Percentiles rank a stretch among this genome's conserved stretches.
Conservation (phyloP, 345 rosid genomes). For the Mangifera indica region DNA sequence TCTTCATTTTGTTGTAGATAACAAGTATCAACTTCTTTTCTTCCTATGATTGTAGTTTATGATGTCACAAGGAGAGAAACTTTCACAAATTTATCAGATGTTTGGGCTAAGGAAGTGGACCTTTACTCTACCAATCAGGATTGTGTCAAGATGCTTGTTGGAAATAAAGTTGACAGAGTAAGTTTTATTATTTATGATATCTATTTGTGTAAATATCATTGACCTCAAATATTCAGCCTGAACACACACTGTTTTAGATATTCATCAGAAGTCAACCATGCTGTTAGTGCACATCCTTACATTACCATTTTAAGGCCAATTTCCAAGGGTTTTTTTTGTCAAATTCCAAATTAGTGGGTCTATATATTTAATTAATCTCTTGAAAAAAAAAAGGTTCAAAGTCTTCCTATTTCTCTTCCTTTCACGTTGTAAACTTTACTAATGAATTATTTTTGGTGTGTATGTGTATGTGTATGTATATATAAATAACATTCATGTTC, state of each 20-base stretch:
- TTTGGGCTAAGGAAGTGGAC: slow-evolving; percentile 93
- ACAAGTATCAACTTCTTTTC: background rate
- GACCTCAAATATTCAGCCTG: too few species aligned
- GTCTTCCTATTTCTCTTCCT: background rate
- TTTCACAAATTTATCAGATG: slow-evolving; percentile 78
- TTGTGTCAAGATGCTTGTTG: slow-evolving; percentile 95
- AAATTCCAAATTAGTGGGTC: too few species aligned
- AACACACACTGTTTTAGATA: too few species aligned
- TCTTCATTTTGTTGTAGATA: background rate
- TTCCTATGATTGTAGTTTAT: slow-evolving; percentile 50
- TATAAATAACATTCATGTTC: background rate
- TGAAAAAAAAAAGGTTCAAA: background rate
- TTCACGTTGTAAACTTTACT: too few species aligned
- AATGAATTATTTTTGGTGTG: too few species aligned
- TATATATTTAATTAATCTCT: background rate
- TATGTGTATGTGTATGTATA: too few species aligned
- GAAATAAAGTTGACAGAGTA: slow-evolving; percentile 91
- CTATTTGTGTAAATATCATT: background rate
- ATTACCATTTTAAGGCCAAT: too few species aligned
- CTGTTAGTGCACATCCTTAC: too few species aligned
- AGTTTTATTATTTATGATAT: slow-evolving; percentile 22
- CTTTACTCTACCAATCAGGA: slow-evolving; percentile 76
- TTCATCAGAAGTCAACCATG: too few species aligned
- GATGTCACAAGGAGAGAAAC: slow-evolving; percentile 92
- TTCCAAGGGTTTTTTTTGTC: too few species aligned